Conservation (phyloP, 2,329 filamentous ascomycete species). For the Colletotrichum lupini region DNA sequence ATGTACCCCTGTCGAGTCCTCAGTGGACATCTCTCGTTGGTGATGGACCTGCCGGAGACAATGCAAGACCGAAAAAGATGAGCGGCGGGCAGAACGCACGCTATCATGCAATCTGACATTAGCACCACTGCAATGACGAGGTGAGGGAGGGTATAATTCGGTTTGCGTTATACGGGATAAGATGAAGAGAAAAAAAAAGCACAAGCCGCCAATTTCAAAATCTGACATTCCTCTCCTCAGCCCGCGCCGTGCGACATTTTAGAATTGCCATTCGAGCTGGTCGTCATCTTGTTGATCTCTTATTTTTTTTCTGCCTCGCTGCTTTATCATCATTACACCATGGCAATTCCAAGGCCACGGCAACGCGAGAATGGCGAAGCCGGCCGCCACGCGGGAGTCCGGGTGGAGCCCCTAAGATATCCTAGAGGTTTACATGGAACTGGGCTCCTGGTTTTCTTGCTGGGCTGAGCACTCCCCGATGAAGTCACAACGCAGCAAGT, state of each 20-base stretch:
- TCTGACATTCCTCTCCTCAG: not conserved
- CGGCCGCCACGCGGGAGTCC: not conserved
- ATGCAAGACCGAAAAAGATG: not conserved
- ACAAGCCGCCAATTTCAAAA: not conserved
- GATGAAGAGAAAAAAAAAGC: constrained; percentile 10
- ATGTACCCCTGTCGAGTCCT: not conserved
- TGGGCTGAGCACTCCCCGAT: not conserved
- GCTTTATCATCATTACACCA: not conserved
- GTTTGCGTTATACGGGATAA: not conserved
- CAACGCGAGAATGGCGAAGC: not conserved
- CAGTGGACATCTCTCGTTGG: not conserved
- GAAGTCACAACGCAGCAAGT: not conserved
- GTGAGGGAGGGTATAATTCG: not conserved
- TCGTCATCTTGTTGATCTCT: not conserved
- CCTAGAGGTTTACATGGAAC: not conserved
- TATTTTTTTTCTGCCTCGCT: not conserved
- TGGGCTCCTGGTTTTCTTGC: not conserved
- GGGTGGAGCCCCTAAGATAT: not conserved
- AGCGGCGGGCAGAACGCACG: constrained; percentile 9
- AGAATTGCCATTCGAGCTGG: not conserved
- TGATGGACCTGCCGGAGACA: not conserved
- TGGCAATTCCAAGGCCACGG: not conserved
- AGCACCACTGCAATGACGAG: not conserved
- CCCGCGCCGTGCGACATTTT: not conserved
- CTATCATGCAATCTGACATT: constrained; percentile 23